Evolutionary conservation across 768 basidiomycete species (phyloP), one percentile per base, ranked within the genome.

Genomic region (Pholiota microspora): DNA sequence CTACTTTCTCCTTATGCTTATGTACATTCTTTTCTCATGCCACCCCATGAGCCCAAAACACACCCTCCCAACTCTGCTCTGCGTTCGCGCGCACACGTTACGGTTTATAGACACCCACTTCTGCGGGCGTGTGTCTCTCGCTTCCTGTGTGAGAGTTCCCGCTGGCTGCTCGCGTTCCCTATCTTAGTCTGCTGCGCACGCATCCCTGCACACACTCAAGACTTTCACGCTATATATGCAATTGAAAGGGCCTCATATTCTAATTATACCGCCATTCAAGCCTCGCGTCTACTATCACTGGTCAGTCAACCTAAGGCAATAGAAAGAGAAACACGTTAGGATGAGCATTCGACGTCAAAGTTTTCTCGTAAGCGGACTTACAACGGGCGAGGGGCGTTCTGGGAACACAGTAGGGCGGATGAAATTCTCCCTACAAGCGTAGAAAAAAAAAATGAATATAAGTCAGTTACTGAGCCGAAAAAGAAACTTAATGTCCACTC

Each of bases 391-490:
- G 34, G 75, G 71, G 55, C 83, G 77, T 60, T 74, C 68, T 60
- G 86, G 87, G 65, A 89, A 77, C 53, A 84, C 80, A 15, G 83
- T 77, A 34, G 88, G 86, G 27, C 88, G 82, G 36, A 81, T 76
- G 68, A 78, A 86, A 71, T 90, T 87, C 62, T 82, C 85, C 53
- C 86, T 80, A 32, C 36, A 16, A 12, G 16, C 15, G 35, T 15
- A 36, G 15, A 4, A 9, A 10, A 7, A n/a, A 25, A 38, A 53
- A n/a, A n/a, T n/a, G n/a, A n/a, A n/a, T n/a, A n/a, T n/a, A n/a
- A 42, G 57, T 55, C 46, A 60, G 49, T 46, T 56, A 31, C 54
- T 55, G 53, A 52, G 42, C 34, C 31, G 8, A 4, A 15, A 53
- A 24, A 44, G 27, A 44, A 28, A 48, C 55, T 28, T 42, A 52